These are phyloP conservation scores for Phytopythium delawarense DNA, from an alignment of 352 stramenopile genomes.

Conservation along the genomic window DNA sequence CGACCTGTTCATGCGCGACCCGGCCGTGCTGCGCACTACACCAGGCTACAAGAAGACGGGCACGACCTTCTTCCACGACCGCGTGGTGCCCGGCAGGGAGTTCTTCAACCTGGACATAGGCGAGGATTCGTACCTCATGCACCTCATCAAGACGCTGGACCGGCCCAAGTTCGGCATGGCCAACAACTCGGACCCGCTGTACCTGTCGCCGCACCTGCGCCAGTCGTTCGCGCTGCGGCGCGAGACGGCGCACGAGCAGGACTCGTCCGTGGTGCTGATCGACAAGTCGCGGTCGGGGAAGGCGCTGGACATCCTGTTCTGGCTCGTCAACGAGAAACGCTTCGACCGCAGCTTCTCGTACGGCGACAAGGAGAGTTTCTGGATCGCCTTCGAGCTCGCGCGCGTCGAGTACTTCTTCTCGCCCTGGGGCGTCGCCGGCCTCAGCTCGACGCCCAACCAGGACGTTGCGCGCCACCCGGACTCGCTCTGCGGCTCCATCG, in stretches of 20 bases:
- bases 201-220: slow-evolving; percentile 22
- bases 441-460: slow-evolving; percentile 38
- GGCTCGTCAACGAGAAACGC: slow-evolving; percentile 42
- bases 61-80: slow-evolving; percentile 37
- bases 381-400: slow-evolving; percentile 52
- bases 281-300: slow-evolving; percentile 28
- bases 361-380: slow-evolving; percentile 67
- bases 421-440: slow-evolving; percentile 39
- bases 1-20: slow-evolving; percentile 41
- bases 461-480: slow-evolving; percentile 44
- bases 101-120: slow-evolving; percentile 26
- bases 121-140: slow-evolving; percentile 27
- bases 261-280: slow-evolving; percentile 56
- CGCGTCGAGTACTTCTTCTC: slow-evolving; percentile 53
- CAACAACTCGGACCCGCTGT: not conserved
- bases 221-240: slow-evolving; percentile 33
- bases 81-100: slow-evolving; percentile 21
- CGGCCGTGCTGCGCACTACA: slow-evolving; percentile 23
- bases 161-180: slow-evolving; percentile 30
- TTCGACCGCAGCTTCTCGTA: slow-evolving; percentile 43
- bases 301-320: slow-evolving; percentile 46
- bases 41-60: slow-evolving; percentile 33
- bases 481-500: slow-evolving; percentile 52
- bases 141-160: slow-evolving; percentile 39
- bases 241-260: slow-evolving; percentile 47